Evolutionary conservation across 768 basidiomycete genomes (phyloP), one percentile per base, ranked within the genome.

Genomic region (Naganishia onofrii): DNA sequence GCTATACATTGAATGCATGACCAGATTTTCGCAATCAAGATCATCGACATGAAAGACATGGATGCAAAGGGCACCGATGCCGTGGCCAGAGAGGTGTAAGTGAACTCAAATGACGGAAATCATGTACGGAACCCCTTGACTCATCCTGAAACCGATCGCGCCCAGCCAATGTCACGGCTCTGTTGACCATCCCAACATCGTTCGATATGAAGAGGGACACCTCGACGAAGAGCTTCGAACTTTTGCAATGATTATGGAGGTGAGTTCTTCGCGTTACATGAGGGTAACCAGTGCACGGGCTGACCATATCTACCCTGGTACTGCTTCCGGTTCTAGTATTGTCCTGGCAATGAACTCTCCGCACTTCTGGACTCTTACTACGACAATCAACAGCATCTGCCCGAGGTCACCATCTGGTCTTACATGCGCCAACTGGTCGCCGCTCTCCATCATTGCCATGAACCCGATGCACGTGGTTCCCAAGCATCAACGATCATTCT

Each of bases 281-380:
- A 6, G 12, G 10, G 31, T n/a, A n/a, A n/a, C n/a, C n/a, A n/a
- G n/a, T n/a, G n/a, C n/a, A n/a, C n/a, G n/a, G n/a, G n/a, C n/a
- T n/a, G n/a, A n/a, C n/a, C n/a, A n/a, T n/a, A n/a, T n/a, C n/a
- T n/a, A n/a, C n/a, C n/a, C n/a, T n/a, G n/a, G n/a, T n/a, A n/a
- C n/a, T n/a, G n/a, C n/a, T 17, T 46, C 3, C 46, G 46, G 46
- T 46, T 15, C 21, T 55, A 57, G 56, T 57, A 57, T 31, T 57
- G 56, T 17, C 19, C 28, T 34, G 56, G 56, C 10, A 31, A 31
- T 10, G 29, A n/a, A 19, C 31, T 57, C 12, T n/a, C 19, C 12
- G 23, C 32, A 7, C 21, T 57, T 2, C 28, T 57, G 23, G 31
- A 29, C 7, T 10, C 12, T 5, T 34, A 34, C 56, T 7, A 7